Conservation (phyloP, 192 early-diverging fungal species). For the Chytriomyces confervae region DNA sequence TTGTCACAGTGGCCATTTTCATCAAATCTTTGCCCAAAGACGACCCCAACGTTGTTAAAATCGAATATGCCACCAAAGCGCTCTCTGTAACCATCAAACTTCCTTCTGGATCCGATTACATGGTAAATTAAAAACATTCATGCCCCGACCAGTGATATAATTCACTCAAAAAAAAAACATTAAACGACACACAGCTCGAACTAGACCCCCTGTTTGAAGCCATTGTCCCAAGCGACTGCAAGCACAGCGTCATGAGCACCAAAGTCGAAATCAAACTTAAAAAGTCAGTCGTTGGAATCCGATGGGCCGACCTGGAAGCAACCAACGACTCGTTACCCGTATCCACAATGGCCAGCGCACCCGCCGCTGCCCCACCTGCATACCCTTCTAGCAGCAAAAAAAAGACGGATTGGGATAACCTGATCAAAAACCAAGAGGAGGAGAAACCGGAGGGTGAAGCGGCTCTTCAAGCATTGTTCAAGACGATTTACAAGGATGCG, state of each 20-base stretch:
- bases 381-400: constrained; percentile 58
- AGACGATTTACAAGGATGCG: constrained; percentile 89
- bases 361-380: constrained; percentile 48
- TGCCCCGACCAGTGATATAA: not conserved
- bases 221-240: constrained; percentile 70
- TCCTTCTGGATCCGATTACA: constrained; percentile 82
- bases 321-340: constrained; percentile 44
- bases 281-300: constrained; percentile 75
- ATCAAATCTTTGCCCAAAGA: constrained; percentile 86
- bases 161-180: not conserved
- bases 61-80: constrained; percentile 68
- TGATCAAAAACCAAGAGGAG: constrained; percentile 73
- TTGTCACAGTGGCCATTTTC: constrained; percentile 87
- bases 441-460: constrained; percentile 90
- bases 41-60: constrained; percentile 38
- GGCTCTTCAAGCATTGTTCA: constrained; percentile 90
- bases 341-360: constrained; percentile 45
- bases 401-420: constrained; percentile 84
- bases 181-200: constrained; percentile 58
- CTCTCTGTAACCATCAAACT: constrained; percentile 83
- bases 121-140: constrained; percentile 20
- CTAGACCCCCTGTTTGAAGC: constrained; percentile 85
- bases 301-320: constrained; percentile 87
- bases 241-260: constrained; percentile 51
- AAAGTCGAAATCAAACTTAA: constrained; percentile 68